These are phyloP conservation scores for Rhizoclosmatium hyalinum DNA, from an alignment of 371 early-diverging fungal species.

Conservation along the genomic window DNA sequence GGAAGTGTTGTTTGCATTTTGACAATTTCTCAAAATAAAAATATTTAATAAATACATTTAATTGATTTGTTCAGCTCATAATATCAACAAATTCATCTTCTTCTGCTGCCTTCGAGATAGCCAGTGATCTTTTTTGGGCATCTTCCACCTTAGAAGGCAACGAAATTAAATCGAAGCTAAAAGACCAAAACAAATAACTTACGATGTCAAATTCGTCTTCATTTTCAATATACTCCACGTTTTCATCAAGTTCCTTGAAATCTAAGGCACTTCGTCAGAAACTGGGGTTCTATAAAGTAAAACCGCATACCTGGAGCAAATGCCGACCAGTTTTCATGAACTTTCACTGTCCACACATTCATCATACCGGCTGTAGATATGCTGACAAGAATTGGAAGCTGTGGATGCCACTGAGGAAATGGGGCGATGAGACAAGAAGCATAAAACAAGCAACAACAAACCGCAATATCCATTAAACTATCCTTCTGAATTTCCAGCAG, in stretches of 20 bases:
- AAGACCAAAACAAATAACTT: neutral
- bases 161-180: neutral
- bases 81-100: conserved; percentile 25
- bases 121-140: neutral
- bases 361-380: conserved; percentile 82
- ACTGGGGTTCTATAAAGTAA: neutral
- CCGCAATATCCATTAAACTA: conserved; percentile 81
- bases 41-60: neutral
- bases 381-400: conserved; percentile 82
- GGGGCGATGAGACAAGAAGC: neutral
- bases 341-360: conserved; percentile 86
- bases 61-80: conserved; percentile 5
- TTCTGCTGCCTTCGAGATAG: neutral
- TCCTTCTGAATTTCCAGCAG: conserved; percentile 93
- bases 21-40: neutral
- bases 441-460: conserved; percentile 37
- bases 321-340: conserved; percentile 89
- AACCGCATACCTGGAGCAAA: conserved; percentile 74
- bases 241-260: conserved; percentile 89
- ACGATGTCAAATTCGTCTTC: conserved; percentile 94
- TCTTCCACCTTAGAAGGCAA: conserved; percentile 2
- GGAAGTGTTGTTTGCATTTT: neutral
- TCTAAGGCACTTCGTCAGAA: conserved; percentile 48
- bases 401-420: conserved; percentile 80
- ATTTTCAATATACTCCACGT: conserved; percentile 87